Base-by-base conservation (phyloP, 192 early-diverging fungal genomes). In the Fimicolochytrium jonesii region DNA sequence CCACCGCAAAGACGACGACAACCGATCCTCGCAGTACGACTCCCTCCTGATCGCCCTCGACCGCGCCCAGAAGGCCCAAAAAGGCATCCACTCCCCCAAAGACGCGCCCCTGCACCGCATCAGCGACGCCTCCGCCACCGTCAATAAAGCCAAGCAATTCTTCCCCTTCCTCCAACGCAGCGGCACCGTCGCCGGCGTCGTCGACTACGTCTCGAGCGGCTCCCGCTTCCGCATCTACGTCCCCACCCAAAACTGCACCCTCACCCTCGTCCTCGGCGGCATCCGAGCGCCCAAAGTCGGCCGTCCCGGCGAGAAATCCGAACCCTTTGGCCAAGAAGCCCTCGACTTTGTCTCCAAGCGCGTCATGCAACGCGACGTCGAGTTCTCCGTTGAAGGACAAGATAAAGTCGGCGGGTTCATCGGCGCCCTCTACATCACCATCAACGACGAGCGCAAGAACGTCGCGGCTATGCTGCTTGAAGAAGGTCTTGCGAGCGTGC, bases 331-430 rank as follows among this genome's bases (percentile, higher is more conserved):
- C 33, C 77, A 70, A 10, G 96, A 95, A 71, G 90, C 92, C 1
- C 68, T 90, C 29, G 84, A 80, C 5, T 87, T 86, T 70, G 77
- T 87, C 3, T 75, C 68, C 34, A 76, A 76, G 33, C 68, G 70
- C 31, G 73, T 75, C 60, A 80, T 96, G 61, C 96, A 99, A 77
- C 90, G 93, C 51, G 92, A 99, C 67, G 91, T 93, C 9, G 92
- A 99, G 64, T 77, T 94, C 42, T 86, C 88, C 52, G 75, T 97
- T 29, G 96, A 97, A 64, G 80, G 82, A 13, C 70, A 87, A 17
- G 96, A 99, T 70, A 94, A 94, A 77, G 84, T 84, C 32, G 94
- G 96, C 31, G 89, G 86, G 1, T 99, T 97, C 56, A 90, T 97
- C 58, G 94, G 94, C 13, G 74, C 85, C n/a, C 64, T 99, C 64